phyloP scores from a whole-genome alignment of 129 eudicot genomes.

The Deinandra increscens region DNA sequence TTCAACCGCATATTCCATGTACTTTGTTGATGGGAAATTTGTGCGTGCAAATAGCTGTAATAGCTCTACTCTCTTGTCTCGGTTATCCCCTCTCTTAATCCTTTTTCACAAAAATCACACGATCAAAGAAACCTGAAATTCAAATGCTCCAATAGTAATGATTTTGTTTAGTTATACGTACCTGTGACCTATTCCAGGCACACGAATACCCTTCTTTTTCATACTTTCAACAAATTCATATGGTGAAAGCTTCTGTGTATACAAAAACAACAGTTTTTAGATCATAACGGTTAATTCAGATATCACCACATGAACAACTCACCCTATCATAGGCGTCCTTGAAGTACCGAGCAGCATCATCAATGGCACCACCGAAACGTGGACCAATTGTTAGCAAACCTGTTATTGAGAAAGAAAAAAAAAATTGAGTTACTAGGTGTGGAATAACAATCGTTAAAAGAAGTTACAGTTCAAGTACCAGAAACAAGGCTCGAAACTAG shows the following conservation, averaged over 20 bases:
- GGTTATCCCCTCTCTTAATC: constrained; percentile 94
- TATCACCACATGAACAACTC: constrained; percentile 27
- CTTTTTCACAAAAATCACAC: constrained; percentile 32
- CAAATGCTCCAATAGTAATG: too few relatives aligned
- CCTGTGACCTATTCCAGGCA: constrained; percentile 99
- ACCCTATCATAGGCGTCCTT: constrained; percentile 97
- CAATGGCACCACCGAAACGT: constrained; percentile 97
- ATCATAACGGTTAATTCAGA: constrained; percentile 10
- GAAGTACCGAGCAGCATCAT: constrained; percentile 98
- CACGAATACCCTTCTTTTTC: constrained; percentile 98
- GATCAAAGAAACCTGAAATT: neutral
- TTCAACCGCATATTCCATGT: constrained; percentile 96
- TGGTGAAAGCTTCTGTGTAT: constrained; percentile 66
- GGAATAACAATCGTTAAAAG: neutral
- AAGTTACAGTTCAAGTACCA: constrained; percentile 33
- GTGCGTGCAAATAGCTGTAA: constrained; percentile 82
- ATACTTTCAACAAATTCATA: constrained; percentile 95
- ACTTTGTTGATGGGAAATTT: constrained; percentile 85
- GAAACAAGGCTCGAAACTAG: constrained; percentile 93
- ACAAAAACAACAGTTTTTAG: neutral
- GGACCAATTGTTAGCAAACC: constrained; percentile 99
- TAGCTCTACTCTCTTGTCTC: constrained; percentile 93
- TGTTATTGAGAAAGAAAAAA: constrained; percentile 23
- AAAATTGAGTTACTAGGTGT: too few relatives aligned
- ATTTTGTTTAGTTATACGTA: constrained; percentile 15